Base-by-base conservation (phyloP, 2,329 filamentous ascomycete genomes). In the Aspergillus carbonarius region DNA sequence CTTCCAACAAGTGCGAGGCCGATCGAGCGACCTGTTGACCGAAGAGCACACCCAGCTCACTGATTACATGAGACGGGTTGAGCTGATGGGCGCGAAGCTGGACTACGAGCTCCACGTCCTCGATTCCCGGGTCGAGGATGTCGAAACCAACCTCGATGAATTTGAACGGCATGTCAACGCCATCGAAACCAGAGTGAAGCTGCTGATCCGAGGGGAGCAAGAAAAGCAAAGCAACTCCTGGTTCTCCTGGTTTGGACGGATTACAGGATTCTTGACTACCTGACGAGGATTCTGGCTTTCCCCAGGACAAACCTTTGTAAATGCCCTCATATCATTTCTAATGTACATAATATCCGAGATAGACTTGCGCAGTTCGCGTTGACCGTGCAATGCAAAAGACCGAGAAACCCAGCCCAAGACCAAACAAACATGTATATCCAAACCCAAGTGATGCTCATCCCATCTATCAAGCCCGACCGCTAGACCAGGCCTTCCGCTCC, bases 61-160 rank as follows among this genome's bases (percentile, higher is more conserved):
- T 4, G 91, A 95, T 70, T 83, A 83, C 15, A 80, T 92, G 60
- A 89, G 89, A 72, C 90, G 95, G 63, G 82, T 97, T 13, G 92
- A 96, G 72, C 84, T 89, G 20, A 79, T 96, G 39, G 86, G 89
- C 2, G 91, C 92, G 18, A 93, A 93, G 74, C 81, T 98, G 56
- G 93, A 98, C 69, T 98, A 98, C 74, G 93, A 97, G 78, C 88
- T 97, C 61, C 85, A 89, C 60, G 86, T 87, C 15, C 79, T 98
- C n/a, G 82, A 87, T 50, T 86, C 88, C 49, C 92, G 92, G 68
- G 88, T 96, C 9, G 84, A 90, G 67, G 93, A 98, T 70, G 90
- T 96, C 8, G 92, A 96, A 70, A 89, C 92, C 61, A 90, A 90
- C 1, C 86, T 96, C 0, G 79, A 78, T 10, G 89, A 92, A 61